Evolutionary conservation across 129 eudicot genomes (phyloP).

Genomic region (Gnaphalium uliginosum): DNA sequence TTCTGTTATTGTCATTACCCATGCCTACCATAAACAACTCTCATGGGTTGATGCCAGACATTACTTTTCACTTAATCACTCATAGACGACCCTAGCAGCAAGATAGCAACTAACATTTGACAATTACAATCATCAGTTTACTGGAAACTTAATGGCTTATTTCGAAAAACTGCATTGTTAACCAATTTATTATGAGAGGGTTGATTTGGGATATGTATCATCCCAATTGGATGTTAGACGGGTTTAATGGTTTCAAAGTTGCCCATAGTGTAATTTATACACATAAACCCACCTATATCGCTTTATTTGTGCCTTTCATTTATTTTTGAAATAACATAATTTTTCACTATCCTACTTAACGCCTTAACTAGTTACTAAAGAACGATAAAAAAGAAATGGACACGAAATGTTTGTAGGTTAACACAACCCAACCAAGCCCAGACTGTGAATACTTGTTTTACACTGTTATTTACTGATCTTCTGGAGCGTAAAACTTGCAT

Average conservation of each 20-base stretch:
- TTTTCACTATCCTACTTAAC: no score
- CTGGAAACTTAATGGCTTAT: neutral
- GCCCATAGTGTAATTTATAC: neutral
- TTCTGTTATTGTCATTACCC: neutral
- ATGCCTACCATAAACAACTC: neutral
- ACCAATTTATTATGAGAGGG: neutral
- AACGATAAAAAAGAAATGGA: no score
- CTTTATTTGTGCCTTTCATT: no score
- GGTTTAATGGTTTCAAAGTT: neutral
- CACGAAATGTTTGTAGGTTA: no score
- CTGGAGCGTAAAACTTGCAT: neutral
- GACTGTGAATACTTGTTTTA: no score
- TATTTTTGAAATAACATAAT: no score
- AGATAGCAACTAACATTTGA: neutral
- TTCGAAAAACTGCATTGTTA: neutral
- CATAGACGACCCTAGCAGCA: neutral
- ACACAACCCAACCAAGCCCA: no score
- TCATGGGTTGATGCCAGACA: neutral
- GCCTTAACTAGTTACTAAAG: no score
- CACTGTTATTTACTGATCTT: neutral
- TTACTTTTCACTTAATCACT: neutral
- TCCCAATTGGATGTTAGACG: neutral
- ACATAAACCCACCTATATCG: no score
- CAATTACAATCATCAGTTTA: neutral
- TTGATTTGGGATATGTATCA: neutral